Evolutionary conservation across 306 rosid species (phyloP).

Genomic region (Myrica gale): DNA sequence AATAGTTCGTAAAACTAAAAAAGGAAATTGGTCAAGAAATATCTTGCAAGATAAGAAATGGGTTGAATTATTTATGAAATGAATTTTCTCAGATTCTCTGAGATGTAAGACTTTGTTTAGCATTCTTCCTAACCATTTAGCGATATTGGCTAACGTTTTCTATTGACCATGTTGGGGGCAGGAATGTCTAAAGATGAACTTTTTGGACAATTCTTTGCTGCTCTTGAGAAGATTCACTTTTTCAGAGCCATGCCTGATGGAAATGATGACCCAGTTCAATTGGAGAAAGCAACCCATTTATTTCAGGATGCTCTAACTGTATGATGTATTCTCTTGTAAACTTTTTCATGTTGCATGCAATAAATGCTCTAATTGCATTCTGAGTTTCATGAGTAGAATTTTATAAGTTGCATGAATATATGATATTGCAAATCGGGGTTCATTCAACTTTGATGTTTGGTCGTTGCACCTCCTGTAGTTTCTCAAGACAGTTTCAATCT

Average conservation of each 20-base stretch:
- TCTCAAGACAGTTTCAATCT: not conserved
- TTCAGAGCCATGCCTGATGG: slow-evolving; percentile 65
- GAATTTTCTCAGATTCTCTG: not conserved
- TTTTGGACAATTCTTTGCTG: slow-evolving; percentile 70
- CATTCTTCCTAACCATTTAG: slow-evolving; percentile 11
- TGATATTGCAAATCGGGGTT: not conserved
- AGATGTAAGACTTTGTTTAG: slow-evolving; percentile 12
- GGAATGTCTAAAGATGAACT: slow-evolving; percentile 81
- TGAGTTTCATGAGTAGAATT: slow-evolving; percentile 1
- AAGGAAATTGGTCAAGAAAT: not conserved
- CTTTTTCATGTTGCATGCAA: slow-evolving; percentile 11
- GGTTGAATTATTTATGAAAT: not conserved
- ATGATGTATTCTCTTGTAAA: slow-evolving; percentile 28
- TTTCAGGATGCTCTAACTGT: slow-evolving; percentile 65
- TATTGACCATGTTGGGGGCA: slow-evolving; percentile 33
- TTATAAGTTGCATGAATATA: not conserved
- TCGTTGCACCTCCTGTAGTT: not conserved
- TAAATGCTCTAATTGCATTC: slow-evolving; percentile 10
- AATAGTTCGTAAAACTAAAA: not conserved
- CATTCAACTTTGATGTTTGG: not conserved
- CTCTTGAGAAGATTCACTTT: slow-evolving; percentile 63
- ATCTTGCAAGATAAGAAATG: not conserved
- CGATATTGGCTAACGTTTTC: slow-evolving; percentile 6
- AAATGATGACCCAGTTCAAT: slow-evolving; percentile 62
- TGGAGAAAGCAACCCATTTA: slow-evolving; percentile 68